Evolutionary conservation across 192 early-diverging fungal species (phyloP).

Genomic region (Gaertneriomyces sp.): DNA sequence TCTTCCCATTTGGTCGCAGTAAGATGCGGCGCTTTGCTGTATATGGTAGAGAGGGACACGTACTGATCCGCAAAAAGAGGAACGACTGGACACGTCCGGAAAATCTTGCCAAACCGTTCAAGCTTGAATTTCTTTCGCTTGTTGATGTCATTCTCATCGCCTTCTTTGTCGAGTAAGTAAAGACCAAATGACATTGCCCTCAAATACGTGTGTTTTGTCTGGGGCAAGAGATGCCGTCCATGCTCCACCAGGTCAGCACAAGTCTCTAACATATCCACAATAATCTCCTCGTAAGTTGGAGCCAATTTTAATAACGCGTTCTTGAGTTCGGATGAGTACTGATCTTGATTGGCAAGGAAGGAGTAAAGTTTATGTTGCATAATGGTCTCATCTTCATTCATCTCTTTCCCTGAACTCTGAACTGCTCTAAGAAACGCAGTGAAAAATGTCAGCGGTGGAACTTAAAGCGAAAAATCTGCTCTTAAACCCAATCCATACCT

Average conservation of each 20-base stretch:
- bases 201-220: conserved; percentile 34
- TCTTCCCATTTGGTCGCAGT: conserved; percentile 30
- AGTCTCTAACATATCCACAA: conserved; percentile 44
- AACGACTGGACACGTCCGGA: conserved; percentile 45
- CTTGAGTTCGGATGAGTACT: conserved; percentile 41
- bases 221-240: conserved; percentile 26
- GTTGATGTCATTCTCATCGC: conserved; percentile 41
- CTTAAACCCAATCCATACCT: conserved; percentile 20
- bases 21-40: conserved; percentile 46
- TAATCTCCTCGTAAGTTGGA: conserved; percentile 37
- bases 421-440: conserved; percentile 1
- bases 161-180: conserved; percentile 41
- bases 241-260: conserved; percentile 41
- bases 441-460: background rate
- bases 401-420: conserved; percentile 15
- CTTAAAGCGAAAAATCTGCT: background rate
- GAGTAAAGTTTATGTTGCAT: conserved; percentile 37
- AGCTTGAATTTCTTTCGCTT: conserved; percentile 48
- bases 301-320: conserved; percentile 26
- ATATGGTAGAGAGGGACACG: conserved; percentile 37
- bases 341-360: conserved; percentile 46
- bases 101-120: conserved; percentile 44
- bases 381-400: conserved; percentile 28
- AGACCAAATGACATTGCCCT: conserved; percentile 47
- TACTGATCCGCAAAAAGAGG: conserved; percentile 47